Base-by-base conservation (phyloP, 2,329 filamentous ascomycete genomes). In the Sodiomyces alkalinus region DNA sequence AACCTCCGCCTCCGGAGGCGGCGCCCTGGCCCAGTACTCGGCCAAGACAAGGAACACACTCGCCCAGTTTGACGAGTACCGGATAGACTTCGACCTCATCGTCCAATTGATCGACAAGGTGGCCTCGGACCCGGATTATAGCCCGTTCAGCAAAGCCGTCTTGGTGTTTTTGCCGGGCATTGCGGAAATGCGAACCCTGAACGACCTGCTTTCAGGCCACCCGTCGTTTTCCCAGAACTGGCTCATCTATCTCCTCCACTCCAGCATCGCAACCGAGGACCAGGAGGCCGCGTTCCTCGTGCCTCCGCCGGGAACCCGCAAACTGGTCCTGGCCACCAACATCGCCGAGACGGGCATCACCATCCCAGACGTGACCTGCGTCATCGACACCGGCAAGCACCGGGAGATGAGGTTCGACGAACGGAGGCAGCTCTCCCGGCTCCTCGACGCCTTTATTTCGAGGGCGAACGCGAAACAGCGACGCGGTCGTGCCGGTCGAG, bases 331-430 rank as follows among this genome's bases (percentile, higher is more conserved):
- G 30, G 86, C 90, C 2, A 98, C 90, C 10, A 98, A 98, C 46
- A 98, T 98, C 49, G 90, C 90, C 4, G 90, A 98, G 51, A 98
- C 90, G 1, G 90, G 90, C 58, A 93, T 98, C 46, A 98, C 90
- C 0, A 98, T 98, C 39, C 90, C 90, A 1, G 90, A 98, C 47
- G 82, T 98, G 17, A 96, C 90, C 1, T 93, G 86, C 42, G 90
- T 98, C 25, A 80, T 98, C 33, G 90, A 98, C 50, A 86, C 85
- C 1, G 90, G 90, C 32, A 96, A 93, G 52, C 87, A 96, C 52
- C 85, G 92, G 39, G 87, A 93, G 52, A 94, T 94, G 87, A 67
- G 87, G 17, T 96, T 92, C 42, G 87, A 98, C 45, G 90, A 98
- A 55, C 73, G 81, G 31, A 69, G 85, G 32, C 90, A 98, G 45